Percentiles rank a stretch among this genome's conserved stretches.
Evolutionary conservation across 192 early-diverging fungal genomes (phyloP).

Genomic region (Podila horticola): DNA sequence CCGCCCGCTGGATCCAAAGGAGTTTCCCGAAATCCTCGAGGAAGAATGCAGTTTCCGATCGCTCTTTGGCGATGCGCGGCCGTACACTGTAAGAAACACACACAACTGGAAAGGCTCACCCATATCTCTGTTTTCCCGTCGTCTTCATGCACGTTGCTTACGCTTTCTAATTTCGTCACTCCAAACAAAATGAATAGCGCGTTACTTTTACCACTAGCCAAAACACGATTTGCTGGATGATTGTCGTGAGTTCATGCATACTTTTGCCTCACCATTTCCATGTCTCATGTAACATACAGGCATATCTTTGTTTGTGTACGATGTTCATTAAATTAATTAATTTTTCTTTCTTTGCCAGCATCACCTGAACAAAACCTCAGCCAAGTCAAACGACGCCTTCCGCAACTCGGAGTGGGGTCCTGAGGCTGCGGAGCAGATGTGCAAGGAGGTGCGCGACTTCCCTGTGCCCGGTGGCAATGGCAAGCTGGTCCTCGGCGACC

Average conservation of each 20-base stretch:
- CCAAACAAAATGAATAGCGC: not conserved
- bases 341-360: not conserved
- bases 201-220: not conserved
- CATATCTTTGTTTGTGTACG: no score
- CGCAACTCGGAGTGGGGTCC: conserved; percentile 46
- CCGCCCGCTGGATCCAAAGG: not conserved
- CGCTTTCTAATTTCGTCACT: no score
- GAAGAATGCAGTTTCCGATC: not conserved
- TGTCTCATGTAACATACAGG: no score
- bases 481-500: conserved; percentile 17
- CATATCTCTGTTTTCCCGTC: not conserved
- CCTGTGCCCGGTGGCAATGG: conserved; percentile 28
- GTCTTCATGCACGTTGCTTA: not conserved
- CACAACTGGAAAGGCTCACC: no score
- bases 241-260: not conserved
- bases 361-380: not conserved
- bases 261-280: no score
- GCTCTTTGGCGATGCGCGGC: not conserved
- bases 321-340: no score
- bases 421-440: conserved; percentile 28
- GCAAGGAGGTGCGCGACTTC: conserved; percentile 27
- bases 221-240: conserved; percentile 5
- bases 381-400: conserved; percentile 13
- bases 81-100: not conserved
- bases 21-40: not conserved